Evolutionary conservation across 768 basidiomycete species (phyloP).

Genomic region (Phallus indusiatus): DNA sequence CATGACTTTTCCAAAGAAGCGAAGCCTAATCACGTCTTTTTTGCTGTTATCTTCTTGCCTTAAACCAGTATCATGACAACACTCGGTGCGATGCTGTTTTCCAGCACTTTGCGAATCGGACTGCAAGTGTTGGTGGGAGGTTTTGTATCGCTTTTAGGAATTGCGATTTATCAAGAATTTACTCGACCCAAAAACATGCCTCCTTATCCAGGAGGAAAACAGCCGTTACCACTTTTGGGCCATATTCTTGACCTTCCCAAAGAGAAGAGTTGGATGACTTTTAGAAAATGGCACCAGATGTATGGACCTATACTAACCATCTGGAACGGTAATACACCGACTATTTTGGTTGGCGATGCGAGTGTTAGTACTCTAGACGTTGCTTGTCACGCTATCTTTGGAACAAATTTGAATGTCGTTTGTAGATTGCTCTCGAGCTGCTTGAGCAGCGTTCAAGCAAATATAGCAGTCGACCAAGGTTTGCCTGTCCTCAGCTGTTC

Average conservation of each 20-base stretch:
- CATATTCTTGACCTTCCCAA: conserved; percentile 12
- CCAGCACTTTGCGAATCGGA: neutral
- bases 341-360: conserved; percentile 10
- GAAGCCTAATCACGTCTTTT: neutral
- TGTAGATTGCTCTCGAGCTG: conserved; percentile 9
- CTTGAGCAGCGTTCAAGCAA: conserved; percentile 14
- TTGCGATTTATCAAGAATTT: conserved; percentile 3
- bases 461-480: conserved; percentile 15
- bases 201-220: conserved; percentile 10
- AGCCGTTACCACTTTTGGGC: conserved; percentile 9
- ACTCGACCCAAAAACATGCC: conserved; percentile 11
- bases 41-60: neutral
- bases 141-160: neutral
- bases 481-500: neutral
- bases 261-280: conserved; percentile 13
- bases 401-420: neutral
- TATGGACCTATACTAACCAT: conserved; percentile 14
- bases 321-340: conserved; percentile 15
- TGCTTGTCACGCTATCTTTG: neutral
- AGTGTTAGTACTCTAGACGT: neutral
- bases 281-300: conserved; percentile 12
- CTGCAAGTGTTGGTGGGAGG: neutral
- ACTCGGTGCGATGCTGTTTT: neutral
- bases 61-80: neutral
- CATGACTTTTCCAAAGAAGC: neutral